These are phyloP conservation scores for Centella asiatica DNA, from an alignment of 129 eudicot genomes.

Conservation along the genomic window DNA sequence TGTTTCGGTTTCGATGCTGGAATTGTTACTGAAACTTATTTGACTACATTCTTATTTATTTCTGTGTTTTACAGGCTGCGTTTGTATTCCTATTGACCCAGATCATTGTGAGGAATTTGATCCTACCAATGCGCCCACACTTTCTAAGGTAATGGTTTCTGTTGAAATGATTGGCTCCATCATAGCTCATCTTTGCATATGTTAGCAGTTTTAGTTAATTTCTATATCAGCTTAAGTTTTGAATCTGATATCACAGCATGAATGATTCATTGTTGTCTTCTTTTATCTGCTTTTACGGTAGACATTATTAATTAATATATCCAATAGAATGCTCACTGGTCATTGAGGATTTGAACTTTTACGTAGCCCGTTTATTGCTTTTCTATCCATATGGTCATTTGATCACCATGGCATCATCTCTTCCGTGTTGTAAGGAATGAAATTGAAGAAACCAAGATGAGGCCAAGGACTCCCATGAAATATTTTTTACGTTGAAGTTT, in stretches of 20 bases:
- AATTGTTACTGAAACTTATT: too few species aligned
- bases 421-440: not conserved
- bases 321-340: not conserved
- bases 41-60: too few species aligned
- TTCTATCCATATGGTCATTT: too few species aligned
- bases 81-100: conserved; percentile 91
- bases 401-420: not conserved
- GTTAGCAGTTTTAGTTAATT: not conserved
- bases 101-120: conserved; percentile 77
- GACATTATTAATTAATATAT: too few species aligned
- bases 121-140: conserved; percentile 78
- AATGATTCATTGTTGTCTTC: not conserved
- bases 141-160: conserved; percentile 47
- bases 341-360: not conserved
- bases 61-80: conserved; percentile 50
- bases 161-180: not conserved
- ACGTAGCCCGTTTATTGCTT: too few species aligned
- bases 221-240: not conserved
- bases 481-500: too few species aligned
- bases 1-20: not conserved
- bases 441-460: too few species aligned
- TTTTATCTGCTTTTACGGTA: not conserved
- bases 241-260: not conserved
- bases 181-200: not conserved
- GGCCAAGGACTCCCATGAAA: too few species aligned